Evolutionary conservation across 2,329 filamentous ascomycete species (phyloP).

Genomic region (Ophiocordyceps camponoti-rufipedis): DNA sequence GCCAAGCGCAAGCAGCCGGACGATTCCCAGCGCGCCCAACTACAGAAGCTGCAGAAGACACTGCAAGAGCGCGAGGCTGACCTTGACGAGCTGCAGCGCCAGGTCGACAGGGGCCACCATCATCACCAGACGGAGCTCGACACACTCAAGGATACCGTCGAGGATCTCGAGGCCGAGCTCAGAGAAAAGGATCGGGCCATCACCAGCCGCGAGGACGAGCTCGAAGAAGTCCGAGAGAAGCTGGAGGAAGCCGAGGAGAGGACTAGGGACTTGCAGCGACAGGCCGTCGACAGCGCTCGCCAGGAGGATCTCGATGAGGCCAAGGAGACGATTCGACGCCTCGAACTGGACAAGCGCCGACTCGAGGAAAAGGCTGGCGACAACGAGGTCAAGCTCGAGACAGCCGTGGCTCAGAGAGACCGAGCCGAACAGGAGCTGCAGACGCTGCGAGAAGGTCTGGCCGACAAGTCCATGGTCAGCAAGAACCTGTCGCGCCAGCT

Average conservation of each 20-base stretch:
- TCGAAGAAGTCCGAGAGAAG: conserved; percentile 45
- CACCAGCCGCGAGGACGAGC: conserved; percentile 56
- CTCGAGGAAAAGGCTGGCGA: conserved; percentile 36
- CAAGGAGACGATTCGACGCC: conserved; percentile 37
- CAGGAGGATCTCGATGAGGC: conserved; percentile 36
- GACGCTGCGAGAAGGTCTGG: conserved; percentile 58
- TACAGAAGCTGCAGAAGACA: conserved; percentile 36
- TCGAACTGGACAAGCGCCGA: conserved; percentile 34
- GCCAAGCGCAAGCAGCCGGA: conserved; percentile 59
- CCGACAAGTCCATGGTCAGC: conserved; percentile 60
- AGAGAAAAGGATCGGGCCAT: conserved; percentile 59
- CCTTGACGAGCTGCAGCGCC: conserved; percentile 39
- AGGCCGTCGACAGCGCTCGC: conserved; percentile 32
- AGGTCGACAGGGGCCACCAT: conserved; percentile 37
- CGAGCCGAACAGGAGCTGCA: conserved; percentile 40
- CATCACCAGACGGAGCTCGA: conserved; percentile 40
- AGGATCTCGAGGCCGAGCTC: conserved; percentile 57
- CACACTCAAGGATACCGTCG: conserved; percentile 54
- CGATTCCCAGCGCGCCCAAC: conserved; percentile 44
- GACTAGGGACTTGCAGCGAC: conserved; percentile 35
- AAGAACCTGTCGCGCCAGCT: conserved; percentile 59
- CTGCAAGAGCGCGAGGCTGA: conserved; percentile 42
- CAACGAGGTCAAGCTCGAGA: conserved; percentile 32
- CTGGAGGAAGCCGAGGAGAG: conserved; percentile 36
- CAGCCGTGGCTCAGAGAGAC: conserved; percentile 34